phyloP scores from a whole-genome alignment of 352 stramenopile genomes.

The Phytophthora sp. region DNA sequence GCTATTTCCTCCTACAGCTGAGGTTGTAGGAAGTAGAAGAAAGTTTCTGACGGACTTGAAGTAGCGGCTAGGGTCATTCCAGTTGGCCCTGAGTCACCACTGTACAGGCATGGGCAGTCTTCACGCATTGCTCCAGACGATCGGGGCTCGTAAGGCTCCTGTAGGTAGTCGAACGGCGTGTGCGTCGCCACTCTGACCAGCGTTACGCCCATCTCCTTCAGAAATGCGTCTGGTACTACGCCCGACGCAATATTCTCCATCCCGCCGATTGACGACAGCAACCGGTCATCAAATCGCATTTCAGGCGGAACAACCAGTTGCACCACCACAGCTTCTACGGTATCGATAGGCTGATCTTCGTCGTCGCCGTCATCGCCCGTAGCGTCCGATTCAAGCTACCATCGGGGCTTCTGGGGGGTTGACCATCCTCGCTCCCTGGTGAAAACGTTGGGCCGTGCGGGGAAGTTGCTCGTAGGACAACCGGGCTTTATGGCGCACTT shows the following conservation, averaged over 20 bases:
- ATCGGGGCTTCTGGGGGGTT: too few species aligned
- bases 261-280: not conserved
- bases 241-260: not conserved
- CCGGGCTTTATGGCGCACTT: too few species aligned
- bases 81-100: too few species aligned
- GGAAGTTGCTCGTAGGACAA: too few species aligned
- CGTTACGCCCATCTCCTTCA: constrained; percentile 7
- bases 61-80: too few species aligned
- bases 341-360: not conserved
- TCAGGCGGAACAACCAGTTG: not conserved
- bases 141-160: constrained; percentile 10
- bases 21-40: too few species aligned
- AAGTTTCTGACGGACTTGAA: too few species aligned
- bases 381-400: constrained; percentile 14
- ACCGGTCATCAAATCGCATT: not conserved
- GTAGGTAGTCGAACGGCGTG: constrained; percentile 16
- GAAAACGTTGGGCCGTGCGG: too few species aligned
- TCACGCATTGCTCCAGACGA: too few species aligned
- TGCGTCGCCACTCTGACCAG: not conserved
- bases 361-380: constrained; percentile 13
- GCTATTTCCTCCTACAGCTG: too few species aligned
- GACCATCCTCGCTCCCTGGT: too few species aligned
- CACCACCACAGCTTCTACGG: not conserved
- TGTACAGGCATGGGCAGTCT: too few species aligned
- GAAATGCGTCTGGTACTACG: not conserved